Conservation (phyloP, 2,329 filamentous ascomycete genomes). For the Thielaviopsis musarum region DNA sequence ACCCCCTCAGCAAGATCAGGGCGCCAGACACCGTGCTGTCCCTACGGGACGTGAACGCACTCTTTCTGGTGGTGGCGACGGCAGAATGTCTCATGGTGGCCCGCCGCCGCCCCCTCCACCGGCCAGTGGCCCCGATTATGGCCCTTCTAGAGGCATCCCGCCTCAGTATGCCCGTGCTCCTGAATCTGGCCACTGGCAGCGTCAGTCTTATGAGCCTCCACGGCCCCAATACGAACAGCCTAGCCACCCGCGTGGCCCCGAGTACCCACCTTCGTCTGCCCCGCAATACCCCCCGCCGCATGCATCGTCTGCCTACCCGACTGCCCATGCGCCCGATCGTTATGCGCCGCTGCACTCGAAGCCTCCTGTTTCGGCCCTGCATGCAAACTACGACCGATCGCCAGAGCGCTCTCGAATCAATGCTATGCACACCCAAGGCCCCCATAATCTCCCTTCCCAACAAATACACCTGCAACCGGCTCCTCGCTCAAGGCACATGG, state of each 20-base stretch:
- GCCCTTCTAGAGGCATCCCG: constrained; percentile 6
- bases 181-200: constrained; percentile 7
- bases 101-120: not conserved
- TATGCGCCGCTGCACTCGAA: constrained; percentile 13
- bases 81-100: not conserved
- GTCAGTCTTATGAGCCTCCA: constrained; percentile 24
- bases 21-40: not conserved
- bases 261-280: constrained; percentile 19
- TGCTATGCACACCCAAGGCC: constrained; percentile 16
- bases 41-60: constrained; percentile 1
- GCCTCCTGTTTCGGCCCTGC: constrained; percentile 12
- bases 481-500: constrained; percentile 23
- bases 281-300: constrained; percentile 21
- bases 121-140: constrained; percentile 3
- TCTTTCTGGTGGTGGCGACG: constrained; percentile 4
- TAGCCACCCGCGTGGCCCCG: constrained; percentile 15
- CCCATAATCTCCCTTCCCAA: constrained; percentile 18
- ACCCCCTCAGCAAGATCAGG: constrained; percentile 2
- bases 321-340: constrained; percentile 13
- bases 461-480: constrained; percentile 2
- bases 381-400: constrained; percentile 16
- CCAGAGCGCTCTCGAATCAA: constrained; percentile 17
- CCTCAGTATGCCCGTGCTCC: constrained; percentile 8
- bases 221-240: constrained; percentile 26
- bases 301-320: constrained; percentile 22